A percentile compares a stretch with the other conserved stretches of the same genome.
Conservation (phyloP, 2,329 filamentous ascomycete genomes). For the Aureobasidium leucospermi region DNA sequence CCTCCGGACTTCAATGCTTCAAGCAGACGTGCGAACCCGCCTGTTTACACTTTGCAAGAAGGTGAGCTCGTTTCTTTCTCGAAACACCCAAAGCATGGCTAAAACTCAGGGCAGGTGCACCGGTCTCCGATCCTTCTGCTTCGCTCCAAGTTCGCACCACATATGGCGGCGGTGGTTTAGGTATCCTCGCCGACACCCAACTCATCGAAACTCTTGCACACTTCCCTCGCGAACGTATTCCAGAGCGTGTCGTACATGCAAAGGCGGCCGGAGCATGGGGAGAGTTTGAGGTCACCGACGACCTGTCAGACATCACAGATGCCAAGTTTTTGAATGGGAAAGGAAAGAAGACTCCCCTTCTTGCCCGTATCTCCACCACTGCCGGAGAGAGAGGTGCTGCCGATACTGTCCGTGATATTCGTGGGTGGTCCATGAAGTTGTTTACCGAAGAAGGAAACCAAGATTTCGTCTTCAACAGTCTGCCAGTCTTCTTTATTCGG, state of each 20-base stretch:
- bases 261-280: conserved; percentile 20
- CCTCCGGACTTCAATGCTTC: neutral
- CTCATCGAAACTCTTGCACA: conserved; percentile 53
- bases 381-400: conserved; percentile 39
- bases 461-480: conserved; percentile 42
- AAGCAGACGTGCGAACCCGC: neutral
- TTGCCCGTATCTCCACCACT: conserved; percentile 43
- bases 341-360: conserved; percentile 47
- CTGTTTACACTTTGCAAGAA: conserved; percentile 7
- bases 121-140: neutral
- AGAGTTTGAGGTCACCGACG: conserved; percentile 51
- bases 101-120: neutral
- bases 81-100: neutral
- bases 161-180: conserved; percentile 31
- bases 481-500: conserved; percentile 38
- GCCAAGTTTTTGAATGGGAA: conserved; percentile 47
- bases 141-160: conserved; percentile 1
- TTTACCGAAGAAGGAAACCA: conserved; percentile 47
- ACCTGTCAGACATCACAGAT: conserved; percentile 49
- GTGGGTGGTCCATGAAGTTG: conserved; percentile 46
- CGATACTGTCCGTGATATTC: conserved; percentile 43
- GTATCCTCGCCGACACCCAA: conserved; percentile 50
- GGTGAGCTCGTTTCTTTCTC: neutral
- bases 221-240: conserved; percentile 56
- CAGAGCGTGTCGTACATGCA: conserved; percentile 38